Percentiles rank a stretch among this genome's conserved stretches.
Evolutionary conservation across 805 yeast species (phyloP).

Genomic region (Ogataea pilisensis): DNA sequence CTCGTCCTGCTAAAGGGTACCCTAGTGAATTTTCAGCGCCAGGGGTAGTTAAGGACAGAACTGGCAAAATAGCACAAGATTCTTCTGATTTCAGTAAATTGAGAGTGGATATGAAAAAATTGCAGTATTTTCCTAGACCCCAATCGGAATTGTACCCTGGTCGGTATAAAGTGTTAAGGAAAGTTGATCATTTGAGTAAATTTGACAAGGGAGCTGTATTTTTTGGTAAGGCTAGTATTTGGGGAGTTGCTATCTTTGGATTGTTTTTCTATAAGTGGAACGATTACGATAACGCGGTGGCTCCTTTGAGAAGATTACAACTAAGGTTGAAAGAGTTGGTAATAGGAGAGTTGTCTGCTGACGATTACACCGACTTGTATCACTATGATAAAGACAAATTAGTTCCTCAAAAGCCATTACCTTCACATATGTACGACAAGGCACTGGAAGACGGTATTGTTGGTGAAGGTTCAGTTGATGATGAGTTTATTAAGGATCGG

Average conservation of each 20-base stretch:
- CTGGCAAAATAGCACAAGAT: slow-evolving; percentile 49
- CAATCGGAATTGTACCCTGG: slow-evolving; percentile 72
- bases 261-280: slow-evolving; percentile 81
- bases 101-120: slow-evolving; percentile 66
- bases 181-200: slow-evolving; percentile 47
- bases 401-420: slow-evolving; percentile 35
- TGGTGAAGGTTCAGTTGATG: slow-evolving; percentile 32
- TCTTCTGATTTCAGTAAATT: slow-evolving; percentile 65
- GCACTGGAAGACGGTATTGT: slow-evolving; percentile 30
- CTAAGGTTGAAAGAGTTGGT: slow-evolving; percentile 51
- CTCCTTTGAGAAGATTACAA: slow-evolving; percentile 61
- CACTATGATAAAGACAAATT: slow-evolving; percentile 36
- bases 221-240: slow-evolving; percentile 48
- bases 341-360: slow-evolving; percentile 49
- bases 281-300: slow-evolving; percentile 71
- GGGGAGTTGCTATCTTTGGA: slow-evolving; percentile 50
- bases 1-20: slow-evolving; percentile 78
- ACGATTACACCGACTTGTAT: slow-evolving; percentile 61
- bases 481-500: slow-evolving; percentile 60
- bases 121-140: slow-evolving; percentile 79
- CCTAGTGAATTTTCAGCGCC: slow-evolving; percentile 78
- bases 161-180: slow-evolving; percentile 64
- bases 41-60: slow-evolving; percentile 47
- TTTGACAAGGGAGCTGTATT: slow-evolving; percentile 59
- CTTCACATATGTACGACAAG: slow-evolving; percentile 35